Evolutionary conservation across 1,284 basidiomycete species (phyloP), one percentile per base, ranked within the genome.

Genomic region (Mycosarcoma mackinlayi): DNA sequence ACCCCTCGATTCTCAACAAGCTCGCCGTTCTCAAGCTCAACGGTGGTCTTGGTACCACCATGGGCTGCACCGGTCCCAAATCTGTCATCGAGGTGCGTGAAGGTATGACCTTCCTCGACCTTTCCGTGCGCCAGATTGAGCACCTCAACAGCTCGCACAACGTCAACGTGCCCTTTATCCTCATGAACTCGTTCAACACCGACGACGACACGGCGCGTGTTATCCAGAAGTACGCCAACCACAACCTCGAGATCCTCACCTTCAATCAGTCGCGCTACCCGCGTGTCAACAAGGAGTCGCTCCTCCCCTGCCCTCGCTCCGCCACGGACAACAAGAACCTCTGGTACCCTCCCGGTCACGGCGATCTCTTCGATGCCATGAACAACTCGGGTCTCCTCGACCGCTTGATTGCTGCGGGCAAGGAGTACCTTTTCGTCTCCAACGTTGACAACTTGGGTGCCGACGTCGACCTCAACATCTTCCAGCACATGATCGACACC

Each of bases 181-280:
- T 98, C 83, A 98, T 98, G 95, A 98, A 96, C 83, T 97, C 94
- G 70, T 98, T 98, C 90, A 98, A 98, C 88, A 98, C 96, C 38
- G 94, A 83, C 60, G 82, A 83, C 45, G 82, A 83, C 73, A 83
- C 80, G 6, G 77, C 80, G 7, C 77, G 80, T 59, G 96, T 98
- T 86, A 98, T 98, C 86, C 96, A 98, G 85, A 99, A 99, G 86
- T 98, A 98, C 85, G 93, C 91, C 53, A 98, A 98, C 87, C 81
- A 83, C 77, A 83, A 83, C 45, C 77, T 83, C 52, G 80, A 84
- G 67, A 84, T 85, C 65, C 76, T 84, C 55, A 86, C 86, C 40
- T 96, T 96, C 89, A 98, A 98, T 86, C 96, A 98, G 86, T 96
- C 93, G 25, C 89, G 95, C 70, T 98, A 98, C 86, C 96, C 96